Evolutionary conservation across 805 yeast species (phyloP), one percentile per base, ranked within the genome.

Genomic region (Candida anglica): DNA sequence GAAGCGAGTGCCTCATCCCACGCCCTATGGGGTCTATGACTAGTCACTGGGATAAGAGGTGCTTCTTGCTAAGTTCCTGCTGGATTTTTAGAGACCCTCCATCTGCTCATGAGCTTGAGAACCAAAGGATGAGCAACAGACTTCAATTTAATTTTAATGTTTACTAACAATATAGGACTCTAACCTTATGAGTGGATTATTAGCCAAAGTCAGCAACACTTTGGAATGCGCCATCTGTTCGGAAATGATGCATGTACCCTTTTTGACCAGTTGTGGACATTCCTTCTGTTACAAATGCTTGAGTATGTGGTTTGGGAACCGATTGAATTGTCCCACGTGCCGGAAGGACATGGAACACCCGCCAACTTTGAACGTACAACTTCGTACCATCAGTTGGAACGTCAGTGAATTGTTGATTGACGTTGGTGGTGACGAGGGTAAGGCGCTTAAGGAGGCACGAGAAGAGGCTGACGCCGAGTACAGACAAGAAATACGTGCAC

Each of bases 301-400:
- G n/a, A 58, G 63, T 14, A 66, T 69, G 16, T 83, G 93, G 91
- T 71, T 81, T 29, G 60, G 60, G 11, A 69, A 60, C 27, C 74
- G 71, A 36, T 58, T 70, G 33, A 66, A 75, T n/a, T 83, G 93
- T 53, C 91, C 93, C 0, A 63, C 79, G 6, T 83, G 91, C 46
- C 66, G 91, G 18, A 51, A 54, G 6, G 63, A 63, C 2, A 59
- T 81, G 28, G 63, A 53, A 19, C 56, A 57, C 3, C 56, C 63
- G 8, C 91, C 91, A 1, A 56, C 67, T 5, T 45, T 77, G 28
- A 82, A 82, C 49, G 57, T 72, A 10, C 63, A 64, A 7, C 41
- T 83, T 27, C 73, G 74, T 37, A 75, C 73, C 28, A 51, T 75
- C 21, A 50, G 74, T 27, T 49, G 57, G 23, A 36, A 40, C 27